Conservation (phyloP, 495 filamentous ascomycete species). For the Aspergillus kassunensis region DNA sequence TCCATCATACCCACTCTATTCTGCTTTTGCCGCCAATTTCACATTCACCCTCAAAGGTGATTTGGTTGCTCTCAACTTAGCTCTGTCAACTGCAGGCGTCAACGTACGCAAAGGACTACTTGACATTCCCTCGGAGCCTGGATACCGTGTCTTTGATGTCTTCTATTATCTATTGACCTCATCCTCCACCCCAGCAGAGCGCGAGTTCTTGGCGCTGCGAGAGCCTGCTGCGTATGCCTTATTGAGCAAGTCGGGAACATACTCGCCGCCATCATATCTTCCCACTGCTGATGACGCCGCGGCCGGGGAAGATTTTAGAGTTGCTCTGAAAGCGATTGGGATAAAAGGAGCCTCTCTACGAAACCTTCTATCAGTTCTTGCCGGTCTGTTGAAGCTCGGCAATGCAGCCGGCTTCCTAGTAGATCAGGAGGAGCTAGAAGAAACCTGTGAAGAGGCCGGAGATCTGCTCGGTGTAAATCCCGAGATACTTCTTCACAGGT, state of each 20-base stretch:
- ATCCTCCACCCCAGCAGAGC: conserved; percentile 82
- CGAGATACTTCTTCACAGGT: conserved; percentile 73
- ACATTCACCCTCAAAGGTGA: conserved; percentile 78
- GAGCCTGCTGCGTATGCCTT: conserved; percentile 72
- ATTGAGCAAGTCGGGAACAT: conserved; percentile 78
- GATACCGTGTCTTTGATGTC: conserved; percentile 94
- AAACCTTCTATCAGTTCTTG: conserved; percentile 76
- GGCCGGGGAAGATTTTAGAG: conserved; percentile 86
- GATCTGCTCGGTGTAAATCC: conserved; percentile 83
- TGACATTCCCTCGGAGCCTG: conserved; percentile 70
- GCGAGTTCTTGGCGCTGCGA: conserved; percentile 85
- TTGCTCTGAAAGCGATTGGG: conserved; percentile 78
- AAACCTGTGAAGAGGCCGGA: conserved; percentile 85
- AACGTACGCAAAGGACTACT: conserved; percentile 79
- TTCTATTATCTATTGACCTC: conserved; percentile 95
- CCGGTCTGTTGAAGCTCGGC: conserved; percentile 85
- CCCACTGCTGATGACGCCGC: conserved; percentile 92
- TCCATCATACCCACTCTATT: conserved; percentile 77
- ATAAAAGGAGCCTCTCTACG: conserved; percentile 81
- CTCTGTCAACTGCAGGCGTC: conserved; percentile 82
- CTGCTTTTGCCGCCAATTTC: conserved; percentile 73
- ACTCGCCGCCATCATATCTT: conserved; percentile 81
- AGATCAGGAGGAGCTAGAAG: conserved; percentile 80
- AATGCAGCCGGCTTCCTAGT: conserved; percentile 81
- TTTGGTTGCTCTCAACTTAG: conserved; percentile 67